Evolutionary conservation across 805 yeast genomes (phyloP), one percentile per base, ranked within the genome.

Genomic region (Ogataea ramenticola): DNA sequence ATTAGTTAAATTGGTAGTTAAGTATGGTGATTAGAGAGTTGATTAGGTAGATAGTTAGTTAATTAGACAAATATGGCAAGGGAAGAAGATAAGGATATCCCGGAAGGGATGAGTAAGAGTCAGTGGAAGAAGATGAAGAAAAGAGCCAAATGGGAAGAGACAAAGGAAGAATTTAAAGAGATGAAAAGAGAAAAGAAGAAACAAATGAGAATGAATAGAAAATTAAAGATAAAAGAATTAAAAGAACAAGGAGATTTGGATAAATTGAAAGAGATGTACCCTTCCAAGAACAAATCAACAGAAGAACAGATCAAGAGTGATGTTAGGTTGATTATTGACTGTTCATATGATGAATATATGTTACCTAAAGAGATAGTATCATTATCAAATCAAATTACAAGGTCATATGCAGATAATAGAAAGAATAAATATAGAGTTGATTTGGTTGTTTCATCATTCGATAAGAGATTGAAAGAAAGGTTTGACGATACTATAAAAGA

Each of bases 291-390:
- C 2, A 45, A 56, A 51, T 36, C 29, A 56, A 49, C 42, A 70
- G 64, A 20, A n/a, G 65, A 68, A 14, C 89, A 82, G 55, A 52
- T 49, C 2, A 63, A 63, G 12, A 68, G 79, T 2, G 78, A 74
- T 0, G 71, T 79, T 8, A 65, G 60, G 6, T 69, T 90, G 24
- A 66, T 90, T n/a, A 57, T 90, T 49, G 99, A 91, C 63, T 91
- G 99, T 64, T 85, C 75, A 15, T 91, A 91, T 61, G 98, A 93
- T 57, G 93, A 86, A 38, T 57, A 85, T 55, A 93, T 93, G 99
- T 77, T 74, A 32, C 86, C 80, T 17, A 82, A 81, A 51, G 82
- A 77, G 48, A 68, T 77, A 38, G 75, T 75, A 2, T 86, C 96
- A 19, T 63, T 91, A 56, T 76, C 88, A 7, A 75, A 80, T 41